phyloP scores from a whole-genome alignment of 768 basidiomycete genomes.

The Cubamyces lactineus region DNA sequence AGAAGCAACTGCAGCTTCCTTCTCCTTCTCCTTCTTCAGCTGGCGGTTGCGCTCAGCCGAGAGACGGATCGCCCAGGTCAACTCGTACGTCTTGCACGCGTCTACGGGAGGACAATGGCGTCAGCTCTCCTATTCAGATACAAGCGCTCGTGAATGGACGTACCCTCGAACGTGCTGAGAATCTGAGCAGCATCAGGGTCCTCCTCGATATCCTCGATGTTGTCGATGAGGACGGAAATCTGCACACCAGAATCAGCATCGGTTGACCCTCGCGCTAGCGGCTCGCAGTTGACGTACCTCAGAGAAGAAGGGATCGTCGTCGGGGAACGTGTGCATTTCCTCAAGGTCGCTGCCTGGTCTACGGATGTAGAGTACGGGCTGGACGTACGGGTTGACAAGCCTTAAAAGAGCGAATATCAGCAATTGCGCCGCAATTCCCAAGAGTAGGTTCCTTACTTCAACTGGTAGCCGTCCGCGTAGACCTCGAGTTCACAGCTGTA shows the following conservation, averaged over 20 bases:
- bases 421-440: constrained; percentile 6
- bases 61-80: constrained; percentile 91
- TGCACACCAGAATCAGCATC: constrained; percentile 18
- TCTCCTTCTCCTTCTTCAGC: constrained; percentile 18
- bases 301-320: constrained; percentile 94
- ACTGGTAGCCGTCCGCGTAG: constrained; percentile 89
- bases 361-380: constrained; percentile 86
- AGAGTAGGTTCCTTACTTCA: constrained; percentile 56
- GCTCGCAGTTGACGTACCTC: constrained; percentile 47
- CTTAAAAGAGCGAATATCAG: constrained; percentile 40
- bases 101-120: constrained; percentile 45
- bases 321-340: constrained; percentile 68
- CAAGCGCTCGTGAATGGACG: constrained; percentile 11
- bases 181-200: constrained; percentile 81
- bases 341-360: constrained; percentile 81
- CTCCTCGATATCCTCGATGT: constrained; percentile 88
- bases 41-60: constrained; percentile 70
- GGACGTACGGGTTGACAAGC: constrained; percentile 91
- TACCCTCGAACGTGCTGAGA: constrained; percentile 84
- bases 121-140: background rate
- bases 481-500: constrained; percentile 96
- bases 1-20: background rate
- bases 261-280: background rate
- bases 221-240: constrained; percentile 85
- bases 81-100: constrained; percentile 85